Percentiles rank a stretch among this genome's conserved stretches.
These are phyloP conservation scores for Allomyces javanicus DNA, from an alignment of 192 early-diverging fungal genomes.

Conservation along the genomic window DNA sequence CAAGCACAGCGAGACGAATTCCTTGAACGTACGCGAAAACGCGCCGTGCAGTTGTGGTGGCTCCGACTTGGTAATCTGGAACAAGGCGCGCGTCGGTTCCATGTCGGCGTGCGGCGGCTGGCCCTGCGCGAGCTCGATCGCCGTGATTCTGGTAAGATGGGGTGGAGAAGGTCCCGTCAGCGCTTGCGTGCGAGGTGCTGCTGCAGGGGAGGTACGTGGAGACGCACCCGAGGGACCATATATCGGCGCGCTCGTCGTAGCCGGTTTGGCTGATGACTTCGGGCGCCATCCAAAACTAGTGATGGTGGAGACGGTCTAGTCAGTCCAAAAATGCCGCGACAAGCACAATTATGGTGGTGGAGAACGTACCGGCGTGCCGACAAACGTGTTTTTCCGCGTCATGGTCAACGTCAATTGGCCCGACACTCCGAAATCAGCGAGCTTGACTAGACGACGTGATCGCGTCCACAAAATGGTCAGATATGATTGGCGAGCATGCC, in stretches of 20 bases:
- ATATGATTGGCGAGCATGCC: too few species aligned
- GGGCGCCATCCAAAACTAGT: slow-evolving; percentile 74
- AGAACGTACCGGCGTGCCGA: slow-evolving; percentile 64
- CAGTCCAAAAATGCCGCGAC: background rate
- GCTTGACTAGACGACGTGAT: slow-evolving; percentile 36
- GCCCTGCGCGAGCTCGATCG: slow-evolving; percentile 86
- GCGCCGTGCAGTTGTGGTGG: slow-evolving; percentile 60
- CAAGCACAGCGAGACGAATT: slow-evolving; percentile 71
- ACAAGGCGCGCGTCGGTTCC: slow-evolving; percentile 87
- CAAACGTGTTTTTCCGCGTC: slow-evolving; percentile 92
- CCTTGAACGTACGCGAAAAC: slow-evolving; percentile 66
- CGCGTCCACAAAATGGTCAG: background rate
- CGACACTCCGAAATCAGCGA: slow-evolving; percentile 97
- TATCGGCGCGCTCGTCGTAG: slow-evolving; percentile 62
- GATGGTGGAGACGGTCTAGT: background rate
- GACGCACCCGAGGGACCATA: background rate
- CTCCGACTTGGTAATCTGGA: slow-evolving; percentile 76
- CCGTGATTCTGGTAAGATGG: slow-evolving; percentile 47
- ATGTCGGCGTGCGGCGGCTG: slow-evolving; percentile 80
- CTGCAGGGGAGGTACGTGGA: background rate
- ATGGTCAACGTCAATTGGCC: slow-evolving; percentile 78
- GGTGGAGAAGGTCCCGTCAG: too few species aligned
- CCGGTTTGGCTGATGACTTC: slow-evolving; percentile 87
- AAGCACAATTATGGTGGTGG: background rate
- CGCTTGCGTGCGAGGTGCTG: too few species aligned